Evolutionary conservation across 768 basidiomycete genomes (phyloP).

Genomic region (Tricholoma bakamatsutake): DNA sequence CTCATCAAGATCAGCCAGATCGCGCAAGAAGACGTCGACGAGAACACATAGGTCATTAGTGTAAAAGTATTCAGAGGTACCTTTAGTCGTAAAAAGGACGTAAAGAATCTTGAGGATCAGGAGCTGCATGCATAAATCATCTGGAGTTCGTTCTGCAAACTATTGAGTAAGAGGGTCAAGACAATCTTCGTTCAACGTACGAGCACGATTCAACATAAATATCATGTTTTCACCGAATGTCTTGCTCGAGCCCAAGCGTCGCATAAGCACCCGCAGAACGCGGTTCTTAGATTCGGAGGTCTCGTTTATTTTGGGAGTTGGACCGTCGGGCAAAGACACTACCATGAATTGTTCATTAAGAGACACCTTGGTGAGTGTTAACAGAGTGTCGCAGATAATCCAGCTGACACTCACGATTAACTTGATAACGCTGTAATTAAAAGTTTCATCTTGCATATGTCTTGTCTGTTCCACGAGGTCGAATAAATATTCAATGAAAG

Average conservation of each 20-base stretch:
- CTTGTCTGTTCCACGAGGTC: constrained; percentile 92
- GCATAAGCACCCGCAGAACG: constrained; percentile 76
- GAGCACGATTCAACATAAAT: constrained; percentile 95
- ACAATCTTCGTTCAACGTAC: constrained; percentile 39
- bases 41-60: constrained; percentile 95
- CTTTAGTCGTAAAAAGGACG: constrained; percentile 88
- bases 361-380: constrained; percentile 53
- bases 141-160: constrained; percentile 66
- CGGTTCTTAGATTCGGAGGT: constrained; percentile 57
- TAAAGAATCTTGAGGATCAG: constrained; percentile 93
- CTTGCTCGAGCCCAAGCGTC: constrained; percentile 80
- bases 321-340: constrained; percentile 45
- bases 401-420: constrained; percentile 59
- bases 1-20: constrained; percentile 86
- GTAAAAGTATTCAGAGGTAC: constrained; percentile 94
- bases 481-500: constrained; percentile 85
- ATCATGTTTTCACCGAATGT: constrained; percentile 99
- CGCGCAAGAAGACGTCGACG: constrained; percentile 96
- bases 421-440: constrained; percentile 95
- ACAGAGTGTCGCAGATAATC: background rate
- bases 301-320: constrained; percentile 10
- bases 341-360: constrained; percentile 99
- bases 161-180: background rate
- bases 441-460: constrained; percentile 80
- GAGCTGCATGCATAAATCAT: constrained; percentile 92